phyloP scores from a whole-genome alignment of 2,329 filamentous ascomycete species.

The Monilinia aucupariae region DNA sequence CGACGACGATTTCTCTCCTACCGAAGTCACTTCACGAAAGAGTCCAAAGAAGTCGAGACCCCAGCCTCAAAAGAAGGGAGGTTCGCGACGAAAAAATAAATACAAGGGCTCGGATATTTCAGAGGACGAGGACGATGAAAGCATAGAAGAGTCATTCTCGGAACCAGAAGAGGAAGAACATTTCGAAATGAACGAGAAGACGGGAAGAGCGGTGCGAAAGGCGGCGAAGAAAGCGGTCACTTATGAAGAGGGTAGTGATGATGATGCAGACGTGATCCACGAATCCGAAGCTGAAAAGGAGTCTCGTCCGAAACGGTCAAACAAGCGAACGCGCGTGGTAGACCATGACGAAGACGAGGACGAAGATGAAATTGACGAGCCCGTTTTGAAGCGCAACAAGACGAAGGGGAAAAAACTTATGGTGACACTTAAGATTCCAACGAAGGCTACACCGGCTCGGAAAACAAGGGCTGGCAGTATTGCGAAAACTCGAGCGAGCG shows the following conservation, averaged over 20 bases:
- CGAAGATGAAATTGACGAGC: slow-evolving; percentile 23
- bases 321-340: slow-evolving; percentile 26
- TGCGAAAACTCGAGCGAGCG: slow-evolving; percentile 26
- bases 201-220: slow-evolving; percentile 46
- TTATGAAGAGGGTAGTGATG: slow-evolving; percentile 45
- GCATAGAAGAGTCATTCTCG: slow-evolving; percentile 46
- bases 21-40: slow-evolving; percentile 43
- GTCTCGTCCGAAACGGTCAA: slow-evolving; percentile 24
- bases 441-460: slow-evolving; percentile 19
- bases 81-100: slow-evolving; percentile 38
- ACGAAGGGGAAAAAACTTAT: slow-evolving; percentile 21
- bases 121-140: slow-evolving; percentile 52
- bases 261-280: slow-evolving; percentile 35
- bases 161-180: slow-evolving; percentile 40
- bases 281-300: slow-evolving; percentile 30
- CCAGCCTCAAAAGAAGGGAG: slow-evolving; percentile 28
- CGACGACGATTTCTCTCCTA: slow-evolving; percentile 60
- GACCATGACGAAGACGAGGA: slow-evolving; percentile 30
- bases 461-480: slow-evolving; percentile 32
- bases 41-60: slow-evolving; percentile 39
- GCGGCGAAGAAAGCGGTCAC: slow-evolving; percentile 43
- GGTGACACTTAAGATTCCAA: slow-evolving; percentile 32
- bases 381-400: slow-evolving; percentile 14
- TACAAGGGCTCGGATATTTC: slow-evolving; percentile 60
- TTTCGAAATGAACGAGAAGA: slow-evolving; percentile 41